Evolutionary conservation across 106 monocot species (phyloP).

Genomic region (Allium sativum): DNA sequence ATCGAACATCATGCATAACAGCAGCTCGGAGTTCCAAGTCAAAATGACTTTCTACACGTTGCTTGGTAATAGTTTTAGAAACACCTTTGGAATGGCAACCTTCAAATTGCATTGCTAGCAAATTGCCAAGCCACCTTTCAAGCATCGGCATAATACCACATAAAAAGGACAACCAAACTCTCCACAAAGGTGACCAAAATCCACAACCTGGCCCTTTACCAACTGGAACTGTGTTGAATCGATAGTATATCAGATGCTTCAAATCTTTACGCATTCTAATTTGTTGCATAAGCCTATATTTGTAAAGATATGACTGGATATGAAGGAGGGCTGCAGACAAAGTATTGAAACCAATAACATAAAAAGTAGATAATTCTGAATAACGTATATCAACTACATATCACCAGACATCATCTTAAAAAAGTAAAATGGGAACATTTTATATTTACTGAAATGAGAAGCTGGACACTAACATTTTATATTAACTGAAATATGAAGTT

Average conservation of each 20-base stretch:
- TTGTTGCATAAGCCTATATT: conserved; percentile 94
- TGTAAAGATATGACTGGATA: conserved; percentile 99
- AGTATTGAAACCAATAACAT: not conserved
- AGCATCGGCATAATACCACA: conserved; percentile 96
- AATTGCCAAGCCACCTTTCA: conserved; percentile 96
- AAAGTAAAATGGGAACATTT: too few relatives aligned
- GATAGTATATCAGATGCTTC: conserved; percentile 98
- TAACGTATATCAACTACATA: too few relatives aligned
- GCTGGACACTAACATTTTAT: too few relatives aligned
- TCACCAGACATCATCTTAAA: too few relatives aligned
- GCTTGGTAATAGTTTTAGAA: conserved; percentile 98
- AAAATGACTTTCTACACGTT: conserved; percentile 97
- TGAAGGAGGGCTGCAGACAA: conserved; percentile 75
- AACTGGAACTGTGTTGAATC: conserved; percentile 98
- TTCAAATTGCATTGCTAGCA: conserved; percentile 95
- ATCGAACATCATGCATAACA: conserved; percentile 99
- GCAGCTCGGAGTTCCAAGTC: conserved; percentile 99
- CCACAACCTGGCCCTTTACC: conserved; percentile 99
- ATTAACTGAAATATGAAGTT: too few relatives aligned
- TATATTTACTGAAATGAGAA: too few relatives aligned
- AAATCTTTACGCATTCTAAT: conserved; percentile 99
- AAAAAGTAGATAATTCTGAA: conserved; percentile 1
- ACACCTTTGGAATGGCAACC: conserved; percentile 98
- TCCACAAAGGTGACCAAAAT: conserved; percentile 99
- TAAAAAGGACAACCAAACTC: conserved; percentile 96